Evolutionary conservation across 2,329 filamentous ascomycete species (phyloP).

Genomic region (Colletotrichum melonis): DNA sequence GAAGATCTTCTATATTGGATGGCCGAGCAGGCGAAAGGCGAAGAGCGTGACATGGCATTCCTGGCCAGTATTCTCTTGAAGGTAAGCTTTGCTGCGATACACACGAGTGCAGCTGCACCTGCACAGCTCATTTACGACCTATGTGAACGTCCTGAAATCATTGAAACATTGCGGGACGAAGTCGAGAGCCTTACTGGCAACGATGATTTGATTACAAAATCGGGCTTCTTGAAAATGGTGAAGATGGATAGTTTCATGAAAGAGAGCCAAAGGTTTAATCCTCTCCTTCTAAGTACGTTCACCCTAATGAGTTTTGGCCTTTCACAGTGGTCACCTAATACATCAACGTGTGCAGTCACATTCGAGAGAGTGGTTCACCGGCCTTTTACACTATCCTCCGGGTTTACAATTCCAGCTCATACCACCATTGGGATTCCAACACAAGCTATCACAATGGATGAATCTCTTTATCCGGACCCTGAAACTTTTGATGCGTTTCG

Average conservation of each 20-base stretch:
- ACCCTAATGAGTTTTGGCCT: neutral
- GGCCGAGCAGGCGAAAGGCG: too few species aligned
- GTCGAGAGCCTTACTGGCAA: neutral
- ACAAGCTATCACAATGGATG: too few species aligned
- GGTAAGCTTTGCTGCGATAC: constrained; percentile 44
- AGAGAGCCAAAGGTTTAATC: constrained; percentile 8
- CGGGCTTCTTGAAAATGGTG: neutral
- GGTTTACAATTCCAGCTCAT: too few species aligned
- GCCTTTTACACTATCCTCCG: too few species aligned
- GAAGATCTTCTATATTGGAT: too few species aligned
- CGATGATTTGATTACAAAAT: neutral
- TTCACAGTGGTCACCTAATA: too few species aligned
- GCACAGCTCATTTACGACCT: constrained; percentile 44
- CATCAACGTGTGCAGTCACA: too few species aligned
- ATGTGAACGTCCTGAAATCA: constrained; percentile 16
- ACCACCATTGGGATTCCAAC: too few species aligned
- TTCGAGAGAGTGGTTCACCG: too few species aligned
- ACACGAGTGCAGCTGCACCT: constrained; percentile 41
- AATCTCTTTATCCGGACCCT: too few species aligned
- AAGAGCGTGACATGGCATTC: constrained; percentile 26
- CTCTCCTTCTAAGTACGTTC: neutral
- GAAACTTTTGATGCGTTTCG: too few species aligned
- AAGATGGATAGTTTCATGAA: constrained; percentile 29
- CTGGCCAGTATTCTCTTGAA: constrained; percentile 42
- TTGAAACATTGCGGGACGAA: constrained; percentile 8